Evolutionary conservation across 164 flowering plant genomes (phyloP), one percentile per base, ranked within the genome.

Genomic region (Pachysandra terminalis): DNA sequence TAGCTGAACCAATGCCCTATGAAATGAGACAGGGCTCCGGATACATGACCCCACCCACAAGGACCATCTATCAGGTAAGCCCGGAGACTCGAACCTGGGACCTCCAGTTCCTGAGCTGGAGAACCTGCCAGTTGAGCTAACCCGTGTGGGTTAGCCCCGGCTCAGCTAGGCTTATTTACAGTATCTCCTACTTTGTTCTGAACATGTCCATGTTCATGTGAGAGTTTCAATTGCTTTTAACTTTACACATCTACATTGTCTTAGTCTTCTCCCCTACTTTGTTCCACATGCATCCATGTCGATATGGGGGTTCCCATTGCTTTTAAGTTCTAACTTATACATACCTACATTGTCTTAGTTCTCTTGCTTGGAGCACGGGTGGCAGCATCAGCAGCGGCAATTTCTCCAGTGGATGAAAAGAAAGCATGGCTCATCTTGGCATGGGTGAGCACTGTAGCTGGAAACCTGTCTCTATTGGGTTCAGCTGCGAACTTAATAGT

Each of bases 401-500:
- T 85, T 64, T 88, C 94, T 17, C 45, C 84, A 13, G 51, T 73
- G 0, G 78, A 81, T 3, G 93, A 79, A 73, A 86, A 76, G 75
- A 87, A 80, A 69, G 86, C 97, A 9, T 91, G 97, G 97, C 83
- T 91, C 0, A 74, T 87, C 12, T 73, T 91, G 69, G 95, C 95
- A 28, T 91, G 97, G 97, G 95, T 84, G 17, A 91, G 97, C 75
- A 89, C 95, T 0, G 90, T 89, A 1, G 97, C 95, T 0, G 97
- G 97, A 22, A 91, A 91, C 77, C 81, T 91, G 17, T 84, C 97
- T 4, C 71, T 91, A 9, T 24, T 91, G 64, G 97, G 97, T n/a
- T 91, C 97, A 45, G 97, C 97, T n/a, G 97, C 97, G 23, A 91
- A 91, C 80, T 78, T 91, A 81, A 91, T 91, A 54, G 97, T 91